These are phyloP conservation scores for Salix udensis DNA, from an alignment of 345 rosid genomes.

Conservation along the genomic window DNA sequence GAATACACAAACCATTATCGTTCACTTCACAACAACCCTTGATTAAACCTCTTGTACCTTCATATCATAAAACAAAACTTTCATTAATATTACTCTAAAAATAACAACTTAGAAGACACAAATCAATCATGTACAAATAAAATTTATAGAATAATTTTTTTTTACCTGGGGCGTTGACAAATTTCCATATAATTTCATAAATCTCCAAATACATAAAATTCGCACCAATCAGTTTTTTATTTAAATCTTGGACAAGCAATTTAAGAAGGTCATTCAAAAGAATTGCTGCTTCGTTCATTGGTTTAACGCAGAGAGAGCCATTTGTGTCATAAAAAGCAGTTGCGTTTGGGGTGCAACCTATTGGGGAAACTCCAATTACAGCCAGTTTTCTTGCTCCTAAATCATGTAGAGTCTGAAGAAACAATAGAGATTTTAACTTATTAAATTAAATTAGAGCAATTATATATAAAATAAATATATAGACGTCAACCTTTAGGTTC, in stretches of 20 bases:
- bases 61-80: neutral
- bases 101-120: no score
- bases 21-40: constrained; percentile 10
- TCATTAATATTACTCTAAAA: no score
- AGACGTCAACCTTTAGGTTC: constrained; percentile 6
- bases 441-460: neutral
- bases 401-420: neutral
- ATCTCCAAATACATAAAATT: constrained; percentile 11
- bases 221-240: neutral
- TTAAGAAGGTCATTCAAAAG: constrained; percentile 4
- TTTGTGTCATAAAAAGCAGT: neutral
- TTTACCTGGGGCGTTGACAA: neutral
- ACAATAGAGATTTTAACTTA: no score
- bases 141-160: no score
- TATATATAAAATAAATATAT: neutral
- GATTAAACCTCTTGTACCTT: neutral
- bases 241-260: neutral
- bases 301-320: constrained; percentile 5
- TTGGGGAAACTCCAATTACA: neutral
- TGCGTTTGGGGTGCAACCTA: constrained; percentile 21
- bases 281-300: constrained; percentile 3
- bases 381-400: constrained; percentile 19
- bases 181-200: neutral
- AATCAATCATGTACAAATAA: no score
- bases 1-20: constrained; percentile 1